Percentiles rank a stretch among this genome's conserved stretches.
Conservation (phyloP, 352 stramenopile genomes). For the Globisporangium orthogonon region DNA sequence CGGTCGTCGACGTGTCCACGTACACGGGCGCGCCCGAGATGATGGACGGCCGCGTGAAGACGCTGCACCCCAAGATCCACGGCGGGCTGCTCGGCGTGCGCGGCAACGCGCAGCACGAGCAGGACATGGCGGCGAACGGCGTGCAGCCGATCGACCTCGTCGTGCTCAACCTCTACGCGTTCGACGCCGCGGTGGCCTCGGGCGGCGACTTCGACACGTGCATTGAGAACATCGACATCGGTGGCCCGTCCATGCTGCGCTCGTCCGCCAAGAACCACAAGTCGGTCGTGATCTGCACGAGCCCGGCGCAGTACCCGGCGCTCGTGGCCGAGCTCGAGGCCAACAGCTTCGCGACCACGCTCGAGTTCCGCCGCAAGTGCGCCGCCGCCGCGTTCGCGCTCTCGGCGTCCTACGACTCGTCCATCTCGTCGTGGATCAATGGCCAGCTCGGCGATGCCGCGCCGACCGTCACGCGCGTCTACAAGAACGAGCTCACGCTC, state of each 20-base stretch:
- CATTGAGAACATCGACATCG: constrained; percentile 99
- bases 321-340: constrained; percentile 93
- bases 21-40: constrained; percentile 98
- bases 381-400: constrained; percentile 76
- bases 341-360: constrained; percentile 88
- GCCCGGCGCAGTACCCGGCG: constrained; percentile 91
- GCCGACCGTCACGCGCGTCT: constrained; percentile 89
- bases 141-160: constrained; percentile 99
- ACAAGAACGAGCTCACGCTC: constrained; percentile 91
- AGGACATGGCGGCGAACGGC: constrained; percentile 94
- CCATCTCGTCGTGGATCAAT: constrained; percentile 97
- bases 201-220: constrained; percentile 95
- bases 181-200: constrained; percentile 95
- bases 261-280: constrained; percentile 99
- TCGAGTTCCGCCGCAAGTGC: constrained; percentile 85
- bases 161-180: constrained; percentile 99
- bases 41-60: constrained; percentile 99
- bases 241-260: constrained; percentile 98
- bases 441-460: constrained; percentile 76
- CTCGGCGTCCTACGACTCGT: constrained; percentile 93
- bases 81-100: constrained; percentile 97
- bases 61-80: constrained; percentile 99
- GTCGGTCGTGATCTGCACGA: constrained; percentile 97
- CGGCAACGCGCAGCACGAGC: constrained; percentile 95
- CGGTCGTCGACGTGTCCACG: constrained; percentile 95